Base-by-base conservation (phyloP, 225 moss, liverwort and hornwort species). In the Sphagnum contortum region DNA sequence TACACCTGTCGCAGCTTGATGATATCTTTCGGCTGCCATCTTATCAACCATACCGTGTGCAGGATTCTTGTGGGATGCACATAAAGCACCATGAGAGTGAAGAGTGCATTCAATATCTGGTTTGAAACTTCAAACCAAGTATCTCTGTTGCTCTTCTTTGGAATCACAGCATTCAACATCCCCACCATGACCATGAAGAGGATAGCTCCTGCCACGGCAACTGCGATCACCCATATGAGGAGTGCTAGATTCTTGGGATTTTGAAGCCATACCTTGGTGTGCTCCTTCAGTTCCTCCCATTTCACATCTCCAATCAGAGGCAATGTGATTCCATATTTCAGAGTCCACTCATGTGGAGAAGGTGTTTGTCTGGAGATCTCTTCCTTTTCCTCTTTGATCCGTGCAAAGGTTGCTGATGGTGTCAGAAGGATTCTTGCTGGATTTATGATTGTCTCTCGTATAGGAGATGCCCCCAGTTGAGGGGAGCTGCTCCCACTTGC, bases 151-250 rank as follows among this genome's bases (percentile, higher is more conserved):
- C 62, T 47, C 70, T 76, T 87, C 3, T 3, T 46, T 2, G 90
- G 96, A n/a, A 98, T 57, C 11, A 84, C 90, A 47, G 64, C 72
- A 77, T 93, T 85, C 0, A 98, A 79, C 96, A 98, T 98, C 50
- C 96, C 96, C 48, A 85, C 83, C 92, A 98, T 89, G 14, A 98
- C 96, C 96, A 98, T 98, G 61, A 98, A 98, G 4, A 98, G 87
- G 67, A 98, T 88, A n/a, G 92, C 96, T 68, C 96, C 96, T 5
- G 92, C 90, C 48, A 98, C 70, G 29, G 70, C 67, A 2, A 98
- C 96, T 10, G 75, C 92, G 48, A 92, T 54, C 45, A 80, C 73
- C 96, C 96, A 98, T 50, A 90, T 0, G 14, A 87, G 70, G 44
- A 98, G 81, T 12, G 92, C 96, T 51, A 79, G 71, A 62, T 92